Evolutionary conservation across 306 rosid genomes (phyloP).

Genomic region (Benincasa hispida): DNA sequence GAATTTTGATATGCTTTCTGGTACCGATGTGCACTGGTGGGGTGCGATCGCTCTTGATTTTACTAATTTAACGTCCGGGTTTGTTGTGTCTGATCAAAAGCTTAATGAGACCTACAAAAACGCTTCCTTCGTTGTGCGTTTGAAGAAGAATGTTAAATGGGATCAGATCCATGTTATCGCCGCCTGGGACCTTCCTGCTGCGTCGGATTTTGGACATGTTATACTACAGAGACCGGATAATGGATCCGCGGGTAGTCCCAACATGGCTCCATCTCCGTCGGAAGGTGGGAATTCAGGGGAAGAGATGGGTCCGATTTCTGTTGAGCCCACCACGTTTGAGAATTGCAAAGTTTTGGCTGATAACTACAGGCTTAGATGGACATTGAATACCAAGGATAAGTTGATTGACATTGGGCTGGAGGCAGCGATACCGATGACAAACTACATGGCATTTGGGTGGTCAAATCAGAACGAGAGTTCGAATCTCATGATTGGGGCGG

Average conservation of each 20-base stretch:
- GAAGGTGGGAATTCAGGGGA: background rate
- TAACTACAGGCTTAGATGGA: slow-evolving; percentile 63
- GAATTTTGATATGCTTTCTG: slow-evolving; percentile 69
- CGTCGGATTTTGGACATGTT: slow-evolving; percentile 64
- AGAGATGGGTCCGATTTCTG: slow-evolving; percentile 7
- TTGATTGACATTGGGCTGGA: slow-evolving; percentile 62
- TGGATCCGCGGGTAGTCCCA: slow-evolving; percentile 9
- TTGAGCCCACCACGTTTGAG: slow-evolving; percentile 48
- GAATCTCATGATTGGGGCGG: slow-evolving; percentile 61
- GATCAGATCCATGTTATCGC: slow-evolving; percentile 57
- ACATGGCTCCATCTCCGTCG: slow-evolving; percentile 28
- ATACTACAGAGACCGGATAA: slow-evolving; percentile 10
- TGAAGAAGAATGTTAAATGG: slow-evolving; percentile 52
- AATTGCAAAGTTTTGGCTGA: slow-evolving; percentile 56
- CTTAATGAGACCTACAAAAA: slow-evolving; percentile 47
- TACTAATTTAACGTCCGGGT: slow-evolving; percentile 45
- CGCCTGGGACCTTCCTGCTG: slow-evolving; percentile 71
- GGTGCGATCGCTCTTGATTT: slow-evolving; percentile 35
- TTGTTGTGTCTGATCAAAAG: slow-evolving; percentile 37
- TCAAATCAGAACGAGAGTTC: slow-evolving; percentile 40
- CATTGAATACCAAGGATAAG: slow-evolving; percentile 34
- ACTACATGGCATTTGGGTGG: slow-evolving; percentile 94
- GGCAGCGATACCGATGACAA: slow-evolving; percentile 48
- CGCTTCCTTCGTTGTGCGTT: slow-evolving; percentile 36
- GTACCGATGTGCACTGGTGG: slow-evolving; percentile 75